A percentile compares a stretch with the other conserved stretches of the same genome.
Evolutionary conservation across 768 basidiomycete genomes (phyloP).

Genomic region (Boletus rufocinnamomeus): DNA sequence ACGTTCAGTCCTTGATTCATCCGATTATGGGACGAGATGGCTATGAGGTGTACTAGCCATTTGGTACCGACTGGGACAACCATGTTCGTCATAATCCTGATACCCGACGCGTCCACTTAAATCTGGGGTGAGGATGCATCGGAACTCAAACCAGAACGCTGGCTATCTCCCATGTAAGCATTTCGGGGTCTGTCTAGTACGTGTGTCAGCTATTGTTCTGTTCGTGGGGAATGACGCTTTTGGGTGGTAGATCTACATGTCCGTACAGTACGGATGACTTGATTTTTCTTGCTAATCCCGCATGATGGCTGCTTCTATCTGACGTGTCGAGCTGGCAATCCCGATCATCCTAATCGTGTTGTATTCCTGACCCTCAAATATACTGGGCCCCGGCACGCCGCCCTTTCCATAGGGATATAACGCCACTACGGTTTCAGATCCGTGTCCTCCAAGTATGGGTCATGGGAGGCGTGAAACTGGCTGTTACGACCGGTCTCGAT

Average conservation of each 20-base stretch:
- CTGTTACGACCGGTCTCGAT: no score
- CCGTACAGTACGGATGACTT: not conserved
- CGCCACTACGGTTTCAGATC: no score
- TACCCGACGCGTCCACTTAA: not conserved
- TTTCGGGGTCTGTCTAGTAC: not conserved
- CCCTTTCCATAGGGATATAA: no score
- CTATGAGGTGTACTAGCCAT: not conserved
- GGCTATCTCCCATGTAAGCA: not conserved
- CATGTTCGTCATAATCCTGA: not conserved
- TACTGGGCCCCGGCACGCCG: no score
- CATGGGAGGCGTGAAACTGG: no score
- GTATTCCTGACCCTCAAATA: no score
- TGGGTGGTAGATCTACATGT: not conserved
- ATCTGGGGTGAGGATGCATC: not conserved
- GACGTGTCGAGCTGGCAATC: no score
- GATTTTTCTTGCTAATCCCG: not conserved
- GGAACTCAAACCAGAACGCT: slow-evolving; percentile 1
- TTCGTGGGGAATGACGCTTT: not conserved
- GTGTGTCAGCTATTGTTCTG: not conserved
- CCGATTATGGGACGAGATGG: not conserved
- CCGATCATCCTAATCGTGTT: no score
- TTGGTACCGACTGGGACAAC: not conserved
- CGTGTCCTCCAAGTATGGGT: no score
- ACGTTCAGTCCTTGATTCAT: not conserved
- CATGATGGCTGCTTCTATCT: not conserved